phyloP scores from a whole-genome alignment of 2,329 filamentous ascomycete species.

The Talaromyces sp. region DNA sequence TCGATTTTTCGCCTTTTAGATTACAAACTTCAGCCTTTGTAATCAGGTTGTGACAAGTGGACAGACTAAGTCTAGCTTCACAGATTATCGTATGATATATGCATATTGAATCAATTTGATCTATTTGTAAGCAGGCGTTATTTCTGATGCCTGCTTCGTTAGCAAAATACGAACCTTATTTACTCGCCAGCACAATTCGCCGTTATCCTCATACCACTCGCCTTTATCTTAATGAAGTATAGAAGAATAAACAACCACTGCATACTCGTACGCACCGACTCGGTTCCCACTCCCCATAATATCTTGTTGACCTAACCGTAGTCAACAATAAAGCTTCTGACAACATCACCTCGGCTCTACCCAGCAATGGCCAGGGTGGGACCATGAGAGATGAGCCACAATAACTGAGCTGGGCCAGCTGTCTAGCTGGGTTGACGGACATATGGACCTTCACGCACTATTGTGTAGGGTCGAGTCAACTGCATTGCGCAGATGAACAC shows the following conservation, averaged over 20 bases:
- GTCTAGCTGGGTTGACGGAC: neutral
- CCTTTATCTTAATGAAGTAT: neutral
- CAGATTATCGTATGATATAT: neutral
- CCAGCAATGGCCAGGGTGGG: neutral
- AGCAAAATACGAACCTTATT: neutral
- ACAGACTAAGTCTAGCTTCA: neutral
- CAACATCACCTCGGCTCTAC: neutral
- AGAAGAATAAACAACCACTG: too few relatives aligned
- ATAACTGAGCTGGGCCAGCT: neutral
- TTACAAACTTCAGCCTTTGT: neutral
- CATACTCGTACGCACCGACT: too few relatives aligned
- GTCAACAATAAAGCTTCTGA: neutral
- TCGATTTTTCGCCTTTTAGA: neutral
- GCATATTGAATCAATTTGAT: neutral
- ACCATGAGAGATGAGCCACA: neutral
- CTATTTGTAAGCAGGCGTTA: neutral
- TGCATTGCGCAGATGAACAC: constrained; percentile 12
- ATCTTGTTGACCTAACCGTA: neutral
- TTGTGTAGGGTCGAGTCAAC: neutral
- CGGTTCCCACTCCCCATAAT: neutral
- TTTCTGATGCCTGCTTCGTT: neutral
- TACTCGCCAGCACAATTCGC: neutral
- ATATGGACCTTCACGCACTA: neutral
- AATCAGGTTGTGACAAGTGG: neutral
- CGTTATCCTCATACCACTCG: neutral